phyloP scores from a whole-genome alignment of 495 filamentous ascomycete genomes.

The Letharia columbiana region DNA sequence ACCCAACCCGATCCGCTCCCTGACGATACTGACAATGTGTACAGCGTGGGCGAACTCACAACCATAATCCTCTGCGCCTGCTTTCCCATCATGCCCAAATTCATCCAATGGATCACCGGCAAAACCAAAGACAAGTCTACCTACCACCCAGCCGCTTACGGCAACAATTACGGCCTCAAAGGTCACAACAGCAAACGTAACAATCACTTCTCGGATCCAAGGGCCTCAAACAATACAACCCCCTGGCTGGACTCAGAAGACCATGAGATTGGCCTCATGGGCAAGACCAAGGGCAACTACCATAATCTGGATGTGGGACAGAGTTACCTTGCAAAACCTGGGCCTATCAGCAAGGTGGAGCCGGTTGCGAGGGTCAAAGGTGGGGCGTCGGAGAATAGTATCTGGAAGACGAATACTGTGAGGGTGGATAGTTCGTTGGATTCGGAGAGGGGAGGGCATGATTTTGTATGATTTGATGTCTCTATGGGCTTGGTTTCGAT shows the following conservation, averaged over 20 bases:
- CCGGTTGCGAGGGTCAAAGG: neutral
- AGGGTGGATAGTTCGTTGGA: neutral
- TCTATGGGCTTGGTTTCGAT: neutral
- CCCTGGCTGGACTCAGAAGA: neutral
- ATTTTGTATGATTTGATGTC: neutral
- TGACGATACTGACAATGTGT: neutral
- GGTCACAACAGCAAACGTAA: neutral
- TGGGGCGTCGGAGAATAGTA: neutral
- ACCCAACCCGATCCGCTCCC: neutral
- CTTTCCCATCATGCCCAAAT: constrained; percentile 1
- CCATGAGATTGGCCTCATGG: neutral
- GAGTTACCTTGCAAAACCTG: neutral
- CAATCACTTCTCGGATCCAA: neutral
- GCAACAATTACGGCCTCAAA: neutral
- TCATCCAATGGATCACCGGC: constrained; percentile 2
- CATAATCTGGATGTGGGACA: neutral
- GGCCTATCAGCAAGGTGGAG: neutral
- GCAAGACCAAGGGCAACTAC: neutral
- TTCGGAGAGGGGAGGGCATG: neutral
- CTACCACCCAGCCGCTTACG: neutral
- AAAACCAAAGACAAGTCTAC: neutral
- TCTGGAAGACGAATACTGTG: neutral
- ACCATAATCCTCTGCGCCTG: constrained; percentile 2
- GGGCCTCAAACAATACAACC: neutral
- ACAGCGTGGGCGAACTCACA: constrained; percentile 1